Base-by-base conservation (phyloP, 306 rosid genomes). In the Citrullus amarus region DNA sequence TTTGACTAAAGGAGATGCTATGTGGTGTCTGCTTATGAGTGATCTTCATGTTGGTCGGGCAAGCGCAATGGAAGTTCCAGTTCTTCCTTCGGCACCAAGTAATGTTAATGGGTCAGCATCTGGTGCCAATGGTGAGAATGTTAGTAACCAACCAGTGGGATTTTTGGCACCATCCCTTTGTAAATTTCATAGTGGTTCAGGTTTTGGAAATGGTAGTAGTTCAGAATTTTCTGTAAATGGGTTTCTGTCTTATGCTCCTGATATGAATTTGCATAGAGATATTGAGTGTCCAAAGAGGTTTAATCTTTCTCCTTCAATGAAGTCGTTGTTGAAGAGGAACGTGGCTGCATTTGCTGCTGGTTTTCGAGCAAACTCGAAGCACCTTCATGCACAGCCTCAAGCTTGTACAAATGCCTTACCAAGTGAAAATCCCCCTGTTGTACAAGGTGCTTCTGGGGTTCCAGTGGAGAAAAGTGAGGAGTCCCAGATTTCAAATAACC, bases 1-100 rank as follows among this genome's bases (percentile, higher is more conserved):
- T 79, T 86, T 95, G 90, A 95, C 89, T 79, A 92, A 91, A 85
- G 96, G 96, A 6, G 97, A 95, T 84, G 98, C 97, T 13, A 89
- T 95, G 97, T 91, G 97, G 97, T 91, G 97, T 84, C 84, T 95
- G 91, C 92, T 92, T 32, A 95, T 88, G 97, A 92, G 93, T 83
- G 97, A 95, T 78, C 96, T 95, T 89, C 93, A 95, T 84, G 93
- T 92, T 3, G 96, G 92, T 25, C 90, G 91, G 78, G 98, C 98
- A 0, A 92, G 91, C 32, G 55, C 85, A 32, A 83, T 95, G 88
- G 97, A 95, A 80, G 84, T 89, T 85, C 96, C 98, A 0, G 89
- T 84, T 55, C 78, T 88, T 77, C 88, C 90, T 30, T 66, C 75
- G 18, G 68, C 28, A 20, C 81, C 82, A 6, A 82, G 76, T 38